Conservation (phyloP, 352 stramenopile species). For the Globisporangium irregulare region DNA sequence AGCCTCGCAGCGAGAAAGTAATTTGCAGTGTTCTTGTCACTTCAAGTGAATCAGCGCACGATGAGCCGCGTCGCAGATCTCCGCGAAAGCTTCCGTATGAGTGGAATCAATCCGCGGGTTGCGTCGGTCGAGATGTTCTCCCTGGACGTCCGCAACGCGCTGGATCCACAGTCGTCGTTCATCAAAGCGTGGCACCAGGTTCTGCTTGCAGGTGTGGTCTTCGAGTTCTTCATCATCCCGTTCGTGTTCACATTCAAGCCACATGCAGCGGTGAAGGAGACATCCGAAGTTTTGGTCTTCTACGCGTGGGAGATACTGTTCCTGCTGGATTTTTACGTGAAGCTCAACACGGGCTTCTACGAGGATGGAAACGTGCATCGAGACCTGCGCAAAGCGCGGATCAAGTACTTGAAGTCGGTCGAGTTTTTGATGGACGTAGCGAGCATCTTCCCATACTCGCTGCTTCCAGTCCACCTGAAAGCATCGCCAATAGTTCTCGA, state of each 20-base stretch:
- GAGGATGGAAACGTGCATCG: conserved; percentile 55
- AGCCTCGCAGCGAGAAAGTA: not conserved
- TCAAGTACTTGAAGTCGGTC: conserved; percentile 47
- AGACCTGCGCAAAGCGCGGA: conserved; percentile 33
- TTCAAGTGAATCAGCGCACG: not conserved
- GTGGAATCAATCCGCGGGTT: not conserved
- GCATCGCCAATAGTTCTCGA: conserved; percentile 23
- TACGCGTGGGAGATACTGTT: conserved; percentile 47
- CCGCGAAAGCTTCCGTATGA: conserved; percentile 15
- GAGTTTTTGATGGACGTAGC: conserved; percentile 48
- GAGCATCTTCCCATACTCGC: conserved; percentile 44
- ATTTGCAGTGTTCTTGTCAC: not conserved
- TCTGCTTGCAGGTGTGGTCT: conserved; percentile 46
- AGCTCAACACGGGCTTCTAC: conserved; percentile 59
- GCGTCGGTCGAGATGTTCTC: conserved; percentile 6
- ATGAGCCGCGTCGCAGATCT: conserved; percentile 12
- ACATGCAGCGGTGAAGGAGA: conserved; percentile 15
- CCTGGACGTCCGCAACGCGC: conserved; percentile 30
- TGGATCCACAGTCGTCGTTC: conserved; percentile 40
- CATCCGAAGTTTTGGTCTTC: conserved; percentile 23
- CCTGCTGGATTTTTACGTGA: conserved; percentile 49
- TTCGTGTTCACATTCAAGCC: conserved; percentile 54
- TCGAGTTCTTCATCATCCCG: conserved; percentile 52
- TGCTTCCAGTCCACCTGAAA: conserved; percentile 9
- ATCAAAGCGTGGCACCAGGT: conserved; percentile 59